Conservation (phyloP, 306 rosid genomes). For the Prinsepia uniflora region DNA sequence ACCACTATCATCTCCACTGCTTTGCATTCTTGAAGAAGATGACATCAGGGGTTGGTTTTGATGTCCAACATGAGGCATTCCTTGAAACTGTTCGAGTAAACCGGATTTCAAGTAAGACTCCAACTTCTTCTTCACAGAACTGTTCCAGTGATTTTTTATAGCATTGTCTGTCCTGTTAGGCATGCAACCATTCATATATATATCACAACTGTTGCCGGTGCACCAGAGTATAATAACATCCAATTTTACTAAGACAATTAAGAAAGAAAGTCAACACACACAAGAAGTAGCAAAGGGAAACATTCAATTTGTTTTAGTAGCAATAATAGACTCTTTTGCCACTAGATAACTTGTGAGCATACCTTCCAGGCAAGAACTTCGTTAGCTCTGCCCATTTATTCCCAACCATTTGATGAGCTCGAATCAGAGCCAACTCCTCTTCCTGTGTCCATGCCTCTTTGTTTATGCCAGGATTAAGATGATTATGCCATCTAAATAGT, state of each 20-base stretch:
- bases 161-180: constrained; percentile 97
- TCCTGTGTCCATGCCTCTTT: constrained; percentile 99
- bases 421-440: constrained; percentile 88
- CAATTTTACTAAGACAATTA: background rate
- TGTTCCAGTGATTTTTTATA: constrained; percentile 98
- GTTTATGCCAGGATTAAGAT: constrained; percentile 93
- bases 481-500: constrained; percentile 92
- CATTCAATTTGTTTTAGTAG: background rate
- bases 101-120: constrained; percentile 96
- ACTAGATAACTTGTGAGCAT: constrained; percentile 12
- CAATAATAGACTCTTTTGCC: constrained; percentile 2
- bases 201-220: constrained; percentile 3
- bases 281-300: background rate
- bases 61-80: constrained; percentile 51
- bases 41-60: constrained; percentile 48
- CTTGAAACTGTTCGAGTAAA: constrained; percentile 62
- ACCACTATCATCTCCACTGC: constrained; percentile 63
- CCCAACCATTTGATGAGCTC: constrained; percentile 88
- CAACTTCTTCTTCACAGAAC: constrained; percentile 96
- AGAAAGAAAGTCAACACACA: background rate
- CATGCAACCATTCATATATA: constrained; percentile 30
- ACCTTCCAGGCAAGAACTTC: constrained; percentile 95
- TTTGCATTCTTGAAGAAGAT: constrained; percentile 63
- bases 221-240: constrained; percentile 1
- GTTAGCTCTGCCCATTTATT: constrained; percentile 98